Evolutionary conservation across 768 basidiomycete species (phyloP).

Genomic region (Paxillus ammoniavirescens): DNA sequence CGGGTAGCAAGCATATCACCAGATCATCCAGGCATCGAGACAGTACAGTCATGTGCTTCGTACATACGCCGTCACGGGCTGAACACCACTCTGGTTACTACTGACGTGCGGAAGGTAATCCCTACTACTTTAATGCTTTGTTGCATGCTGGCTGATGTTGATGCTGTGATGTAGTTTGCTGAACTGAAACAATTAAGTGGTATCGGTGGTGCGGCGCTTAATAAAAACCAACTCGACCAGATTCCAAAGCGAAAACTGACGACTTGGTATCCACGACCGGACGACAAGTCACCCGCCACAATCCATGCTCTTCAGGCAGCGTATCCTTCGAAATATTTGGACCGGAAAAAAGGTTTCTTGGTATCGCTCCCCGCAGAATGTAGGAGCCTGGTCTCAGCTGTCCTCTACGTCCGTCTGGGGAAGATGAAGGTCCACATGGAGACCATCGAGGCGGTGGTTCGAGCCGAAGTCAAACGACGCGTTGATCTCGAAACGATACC

Average conservation of each 20-base stretch:
- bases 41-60: slow-evolving; percentile 43
- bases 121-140: neutral
- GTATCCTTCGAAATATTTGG: slow-evolving; percentile 38
- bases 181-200: slow-evolving; percentile 43
- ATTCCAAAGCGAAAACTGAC: slow-evolving; percentile 29
- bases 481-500: slow-evolving; percentile 25
- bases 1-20: neutral
- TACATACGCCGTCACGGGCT: slow-evolving; percentile 43
- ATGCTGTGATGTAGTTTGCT: slow-evolving; percentile 30
- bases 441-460: slow-evolving; percentile 34
- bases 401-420: slow-evolving; percentile 34
- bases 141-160: slow-evolving; percentile 1
- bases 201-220: slow-evolving; percentile 43
- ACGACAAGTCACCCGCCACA: slow-evolving; percentile 27
- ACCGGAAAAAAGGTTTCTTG: slow-evolving; percentile 32
- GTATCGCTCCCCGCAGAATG: slow-evolving; percentile 35
- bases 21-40: slow-evolving; percentile 44
- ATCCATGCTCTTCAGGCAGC: slow-evolving; percentile 38
- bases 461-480: slow-evolving; percentile 34
- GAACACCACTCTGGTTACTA: slow-evolving; percentile 40
- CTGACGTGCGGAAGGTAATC: slow-evolving; percentile 42
- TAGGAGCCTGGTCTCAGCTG: slow-evolving; percentile 31
- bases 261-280: slow-evolving; percentile 28
- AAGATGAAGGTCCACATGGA: slow-evolving; percentile 39
- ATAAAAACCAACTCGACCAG: slow-evolving; percentile 38